Base-by-base conservation (phyloP, 225 moss, liverwort and hornwort genomes). In the Ulota crispa region DNA sequence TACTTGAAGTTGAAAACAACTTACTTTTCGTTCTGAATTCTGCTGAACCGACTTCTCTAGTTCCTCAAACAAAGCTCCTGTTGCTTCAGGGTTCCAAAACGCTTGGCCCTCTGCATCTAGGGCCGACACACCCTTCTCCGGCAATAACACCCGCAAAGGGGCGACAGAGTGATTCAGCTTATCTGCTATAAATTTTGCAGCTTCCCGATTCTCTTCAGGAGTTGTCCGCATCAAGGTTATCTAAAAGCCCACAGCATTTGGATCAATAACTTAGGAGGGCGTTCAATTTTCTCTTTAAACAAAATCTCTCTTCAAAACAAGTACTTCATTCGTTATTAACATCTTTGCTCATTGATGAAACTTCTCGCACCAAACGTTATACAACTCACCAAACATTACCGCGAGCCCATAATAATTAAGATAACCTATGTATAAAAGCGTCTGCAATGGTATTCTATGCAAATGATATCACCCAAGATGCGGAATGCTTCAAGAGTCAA, bases 201-300 rank as follows among this genome's bases (percentile, higher is more conserved):
- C 82, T 87, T 92, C 89, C 30, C 87, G 84, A 80, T 94, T 98
- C 80, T 98, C 97, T 75, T 92, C 79, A 71, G 86, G 64, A 70
- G 91, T 95, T 83, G 97, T 98, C 84, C 95, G 92, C 97, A 98
- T 94, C 68, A 95, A 0, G 39, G 94, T 98, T 32, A 98, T 85
- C 97, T 98, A 86, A 76, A 63, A 84, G 59, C 15, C 50, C 65
- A 81, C 43, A 81, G 61, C 16, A 72, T 16, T 39, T 30, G 9
- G 10, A 70, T 74, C 65, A 80, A 63, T 72, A 26, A 70, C 59
- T 72, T 66, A 45, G 36, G 52, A 54, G 59, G n/a, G 47, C 69
- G 15, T 65, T 52, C 41, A 26, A 77, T n/a, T 27, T 50, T 18
- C 16, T 50, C 50, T 16, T 50, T 1, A 50, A 70, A 52, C 34